Evolutionary conservation across 164 flowering plant species (phyloP).

Genomic region (Dillenia suffruticosa): DNA sequence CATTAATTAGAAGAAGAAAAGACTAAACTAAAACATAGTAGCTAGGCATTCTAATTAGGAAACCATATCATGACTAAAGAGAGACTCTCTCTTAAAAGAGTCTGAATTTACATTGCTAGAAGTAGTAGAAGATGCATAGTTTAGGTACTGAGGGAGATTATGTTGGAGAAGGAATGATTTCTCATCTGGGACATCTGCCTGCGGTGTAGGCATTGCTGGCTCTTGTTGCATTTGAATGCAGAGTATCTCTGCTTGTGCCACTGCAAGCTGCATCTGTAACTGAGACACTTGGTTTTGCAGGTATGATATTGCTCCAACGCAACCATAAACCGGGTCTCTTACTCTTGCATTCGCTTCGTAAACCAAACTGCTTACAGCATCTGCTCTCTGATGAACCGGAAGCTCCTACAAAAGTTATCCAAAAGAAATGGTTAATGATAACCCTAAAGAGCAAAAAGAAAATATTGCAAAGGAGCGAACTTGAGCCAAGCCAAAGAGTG

Average conservation of each 20-base stretch:
- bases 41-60: conserved; percentile 2
- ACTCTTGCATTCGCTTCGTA: conserved; percentile 69
- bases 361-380: conserved; percentile 66
- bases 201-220: conserved; percentile 21
- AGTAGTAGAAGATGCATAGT: conserved; percentile 36
- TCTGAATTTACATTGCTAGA: conserved; percentile 59
- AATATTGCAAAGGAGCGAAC: conserved; percentile 1
- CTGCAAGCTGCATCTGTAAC: conserved; percentile 75
- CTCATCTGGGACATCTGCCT: conserved; percentile 16
- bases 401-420: conserved; percentile 42
- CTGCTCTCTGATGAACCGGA: conserved; percentile 52
- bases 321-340: conserved; percentile 73
- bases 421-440: not conserved
- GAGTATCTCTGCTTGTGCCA: conserved; percentile 74
- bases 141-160: conserved; percentile 39
- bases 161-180: conserved; percentile 27
- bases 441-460: conserved; percentile 14
- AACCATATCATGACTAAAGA: conserved; percentile 50
- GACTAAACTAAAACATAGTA: no score
- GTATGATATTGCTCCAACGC: conserved; percentile 76
- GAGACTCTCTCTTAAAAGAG: conserved; percentile 66
- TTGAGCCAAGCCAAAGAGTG: no score
- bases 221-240: conserved; percentile 83
- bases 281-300: conserved; percentile 67
- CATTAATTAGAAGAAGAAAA: no score